A percentile compares a stretch with the other conserved stretches of the same genome.
Evolutionary conservation across 1,284 basidiomycete genomes (phyloP).

Genomic region (Cystobasidium sp.): DNA sequence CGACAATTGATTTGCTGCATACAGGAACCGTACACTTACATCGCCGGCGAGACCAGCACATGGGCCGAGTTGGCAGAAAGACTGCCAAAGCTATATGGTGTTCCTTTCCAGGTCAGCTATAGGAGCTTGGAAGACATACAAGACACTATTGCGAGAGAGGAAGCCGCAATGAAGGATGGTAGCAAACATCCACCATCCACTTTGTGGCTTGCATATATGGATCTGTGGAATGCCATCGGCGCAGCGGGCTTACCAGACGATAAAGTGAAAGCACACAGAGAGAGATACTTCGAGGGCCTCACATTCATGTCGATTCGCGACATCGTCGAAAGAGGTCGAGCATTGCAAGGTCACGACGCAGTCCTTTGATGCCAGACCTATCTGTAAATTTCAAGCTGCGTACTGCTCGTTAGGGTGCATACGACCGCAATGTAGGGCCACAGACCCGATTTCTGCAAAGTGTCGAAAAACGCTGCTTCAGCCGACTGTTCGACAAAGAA

Average conservation of each 20-base stretch:
- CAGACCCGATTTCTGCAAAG: too few species aligned
- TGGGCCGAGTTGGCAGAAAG: background rate
- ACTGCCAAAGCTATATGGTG: background rate
- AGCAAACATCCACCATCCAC: background rate
- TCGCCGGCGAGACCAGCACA: slow-evolving; percentile 8
- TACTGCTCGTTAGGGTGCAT: too few species aligned
- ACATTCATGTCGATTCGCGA: slow-evolving; percentile 2
- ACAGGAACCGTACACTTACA: slow-evolving; percentile 6
- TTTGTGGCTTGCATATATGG: slow-evolving; percentile 14
- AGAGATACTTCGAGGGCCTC: background rate
- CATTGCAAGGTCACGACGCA: background rate
- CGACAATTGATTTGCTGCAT: background rate
- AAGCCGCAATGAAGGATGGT: background rate
- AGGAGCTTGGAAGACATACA: slow-evolving; percentile 11
- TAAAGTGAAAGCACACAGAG: slow-evolving; percentile 4
- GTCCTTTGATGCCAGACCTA: too few species aligned
- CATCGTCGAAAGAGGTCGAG: slow-evolving; percentile 2
- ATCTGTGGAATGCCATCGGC: slow-evolving; percentile 15
- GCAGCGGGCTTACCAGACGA: slow-evolving; percentile 16
- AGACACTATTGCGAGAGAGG: background rate
- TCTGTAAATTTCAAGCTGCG: too few species aligned
- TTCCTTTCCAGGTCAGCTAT: background rate
- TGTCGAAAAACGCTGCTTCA: too few species aligned
- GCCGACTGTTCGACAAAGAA: too few species aligned
- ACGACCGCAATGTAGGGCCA: too few species aligned